These are phyloP conservation scores for Rhexocercosporidium sp. DNA, from an alignment of 2,329 filamentous ascomycete genomes.

Conservation along the genomic window DNA sequence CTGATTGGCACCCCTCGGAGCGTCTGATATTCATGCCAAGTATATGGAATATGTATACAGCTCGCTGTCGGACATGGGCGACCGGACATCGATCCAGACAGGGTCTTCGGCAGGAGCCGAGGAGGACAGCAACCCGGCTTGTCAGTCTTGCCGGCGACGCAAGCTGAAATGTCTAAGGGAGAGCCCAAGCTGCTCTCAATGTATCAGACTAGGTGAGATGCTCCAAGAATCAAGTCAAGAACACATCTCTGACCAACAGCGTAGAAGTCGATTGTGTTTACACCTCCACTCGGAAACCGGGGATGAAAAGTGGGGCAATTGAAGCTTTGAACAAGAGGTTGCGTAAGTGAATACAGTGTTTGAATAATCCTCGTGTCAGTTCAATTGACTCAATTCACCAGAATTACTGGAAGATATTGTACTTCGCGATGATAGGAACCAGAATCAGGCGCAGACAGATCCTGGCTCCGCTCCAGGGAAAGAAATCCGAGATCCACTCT, in stretches of 20 bases:
- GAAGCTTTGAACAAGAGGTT: slow-evolving; percentile 45
- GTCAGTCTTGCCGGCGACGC: slow-evolving; percentile 43
- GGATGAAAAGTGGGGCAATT: slow-evolving; percentile 46
- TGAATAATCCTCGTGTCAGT: background rate
- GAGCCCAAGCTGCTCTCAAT: slow-evolving; percentile 43
- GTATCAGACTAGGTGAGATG: slow-evolving; percentile 38
- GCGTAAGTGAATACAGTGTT: slow-evolving; percentile 28
- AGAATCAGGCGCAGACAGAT: background rate
- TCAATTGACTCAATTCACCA: background rate
- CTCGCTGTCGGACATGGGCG: background rate
- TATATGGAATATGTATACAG: background rate
- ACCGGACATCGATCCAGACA: background rate
- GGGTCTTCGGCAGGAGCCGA: background rate
- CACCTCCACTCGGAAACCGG: slow-evolving; percentile 43
- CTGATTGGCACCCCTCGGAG: background rate
- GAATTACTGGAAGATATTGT: slow-evolving; percentile 22
- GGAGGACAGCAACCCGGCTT: slow-evolving; percentile 36
- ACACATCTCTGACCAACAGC: background rate
- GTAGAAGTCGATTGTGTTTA: slow-evolving; percentile 41
- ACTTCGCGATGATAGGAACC: slow-evolving; percentile 15
- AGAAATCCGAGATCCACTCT: background rate
- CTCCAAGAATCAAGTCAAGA: background rate
- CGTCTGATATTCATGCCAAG: background rate
- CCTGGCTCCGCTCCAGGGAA: background rate
- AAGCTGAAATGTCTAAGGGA: slow-evolving; percentile 46